Base-by-base conservation (phyloP, 208 protist species). In the Wallacemonas sp. region DNA sequence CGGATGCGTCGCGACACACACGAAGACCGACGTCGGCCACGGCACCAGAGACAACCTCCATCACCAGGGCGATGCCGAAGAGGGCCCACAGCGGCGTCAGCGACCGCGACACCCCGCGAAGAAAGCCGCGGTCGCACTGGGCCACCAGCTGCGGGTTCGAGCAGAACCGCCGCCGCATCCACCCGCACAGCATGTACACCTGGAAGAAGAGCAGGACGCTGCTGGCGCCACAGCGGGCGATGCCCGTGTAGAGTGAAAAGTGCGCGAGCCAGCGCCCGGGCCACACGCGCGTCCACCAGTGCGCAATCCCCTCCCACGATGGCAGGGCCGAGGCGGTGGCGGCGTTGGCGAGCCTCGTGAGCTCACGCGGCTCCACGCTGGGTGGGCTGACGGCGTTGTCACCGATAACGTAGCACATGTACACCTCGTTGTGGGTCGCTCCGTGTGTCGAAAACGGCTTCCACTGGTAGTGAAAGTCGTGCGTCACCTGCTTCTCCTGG, bases 391-490 rank as follows among this genome's bases (percentile, higher is more conserved):
- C 76, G 12, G 33, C 36, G 33, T 68, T 24, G 64, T 85, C 74
- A 12, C 62, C 65, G 1, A 94, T 36, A 1, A 69, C 65, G 70
- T 90, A 91, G 12, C 85, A 73, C 12, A 92, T 55, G 72, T 92
- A 90, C 34, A 78, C 74, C 38, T 88, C 80, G 61, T 83, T 81
- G 38, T 79, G 46, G 26, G 74, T 74, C 30, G 64, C 78, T 3
- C 71, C 72, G 41, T 68, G 72, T 33, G 80, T 86, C 60, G 72
- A 78, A 65, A 83, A 83, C 2, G 83, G 80, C 58, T 80, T 80
- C 85, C 88, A 94, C 60, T 80, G 80, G 55, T 90, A 90, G 23
- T 61, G 58, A 67, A 91, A 91, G 39, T 66, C 66, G 29, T 67
- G 62, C 38, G 17, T 33, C 52, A 58, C 52, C 27, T 9, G 4